A percentile compares a stretch with the other conserved stretches of the same genome.
These are phyloP conservation scores for Coemansia reversa DNA, from an alignment of 192 early-diverging fungal genomes.

Conservation along the genomic window DNA sequence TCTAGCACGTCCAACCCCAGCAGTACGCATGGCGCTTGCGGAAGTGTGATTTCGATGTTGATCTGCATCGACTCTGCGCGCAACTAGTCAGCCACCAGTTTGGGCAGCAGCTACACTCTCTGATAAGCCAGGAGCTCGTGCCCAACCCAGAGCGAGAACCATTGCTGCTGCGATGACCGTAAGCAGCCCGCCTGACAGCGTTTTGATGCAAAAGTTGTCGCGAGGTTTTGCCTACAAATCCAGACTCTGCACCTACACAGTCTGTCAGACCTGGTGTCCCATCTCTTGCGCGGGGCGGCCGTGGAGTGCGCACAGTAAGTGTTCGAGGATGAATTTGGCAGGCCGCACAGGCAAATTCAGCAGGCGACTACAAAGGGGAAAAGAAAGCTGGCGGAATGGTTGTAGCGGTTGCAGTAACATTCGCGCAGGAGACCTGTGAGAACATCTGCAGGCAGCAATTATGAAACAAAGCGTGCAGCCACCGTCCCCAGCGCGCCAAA, in stretches of 20 bases:
- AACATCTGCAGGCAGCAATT: neutral
- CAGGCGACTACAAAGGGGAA: neutral
- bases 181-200: slow-evolving; percentile 79
- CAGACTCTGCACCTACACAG: slow-evolving; percentile 57
- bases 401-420: neutral
- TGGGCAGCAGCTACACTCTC: slow-evolving; percentile 64
- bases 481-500: neutral
- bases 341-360: neutral
- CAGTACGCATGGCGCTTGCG: slow-evolving; percentile 87
- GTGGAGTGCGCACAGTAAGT: neutral
- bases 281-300: neutral
- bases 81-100: slow-evolving; percentile 78
- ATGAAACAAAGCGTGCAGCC: neutral
- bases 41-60: slow-evolving; percentile 88
- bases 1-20: slow-evolving; percentile 91
- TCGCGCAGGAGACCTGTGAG: neutral
- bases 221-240: slow-evolving; percentile 96
- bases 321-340: neutral
- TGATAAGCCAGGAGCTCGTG: slow-evolving; percentile 84
- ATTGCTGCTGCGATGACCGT: slow-evolving; percentile 74
- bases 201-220: slow-evolving; percentile 90
- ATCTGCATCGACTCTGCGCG: slow-evolving; percentile 89
- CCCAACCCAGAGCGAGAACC: slow-evolving; percentile 70
- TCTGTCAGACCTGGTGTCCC: slow-evolving; percentile 10
- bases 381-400: neutral